phyloP scores from a whole-genome alignment of 23 red algal genomes.

The Cyanidioschyzon merolae region DNA sequence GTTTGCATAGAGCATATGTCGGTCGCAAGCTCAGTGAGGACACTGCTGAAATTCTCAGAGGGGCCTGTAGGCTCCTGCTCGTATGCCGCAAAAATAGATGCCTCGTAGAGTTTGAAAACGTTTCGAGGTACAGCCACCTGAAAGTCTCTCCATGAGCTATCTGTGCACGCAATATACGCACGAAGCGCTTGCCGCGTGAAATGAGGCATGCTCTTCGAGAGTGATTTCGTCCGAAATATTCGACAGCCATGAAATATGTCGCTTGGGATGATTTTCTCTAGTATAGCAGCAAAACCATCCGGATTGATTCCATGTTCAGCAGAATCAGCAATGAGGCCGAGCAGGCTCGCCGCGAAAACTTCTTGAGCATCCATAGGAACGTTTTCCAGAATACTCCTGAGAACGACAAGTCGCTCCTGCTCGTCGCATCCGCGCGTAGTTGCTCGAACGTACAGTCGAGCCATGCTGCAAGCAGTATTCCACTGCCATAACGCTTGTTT shows the following conservation, averaged over 20 bases:
- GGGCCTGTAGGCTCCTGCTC: background rate
- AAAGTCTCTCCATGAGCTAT: background rate
- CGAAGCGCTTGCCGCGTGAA: background rate
- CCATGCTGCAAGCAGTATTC: background rate
- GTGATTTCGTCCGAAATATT: background rate
- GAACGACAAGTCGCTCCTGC: background rate
- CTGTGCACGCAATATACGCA: background rate
- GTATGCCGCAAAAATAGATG: background rate
- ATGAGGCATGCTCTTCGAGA: background rate
- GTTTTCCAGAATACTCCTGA: background rate
- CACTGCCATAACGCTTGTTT: background rate
- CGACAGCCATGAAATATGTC: background rate
- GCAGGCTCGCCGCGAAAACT: background rate
- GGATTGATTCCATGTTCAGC: background rate
- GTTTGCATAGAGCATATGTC: background rate
- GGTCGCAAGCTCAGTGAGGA: background rate
- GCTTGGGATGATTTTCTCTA: background rate
- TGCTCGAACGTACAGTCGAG: background rate
- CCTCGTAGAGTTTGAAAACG: background rate
- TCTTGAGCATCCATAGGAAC: background rate
- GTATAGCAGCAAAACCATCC: background rate
- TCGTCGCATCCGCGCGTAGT: background rate
- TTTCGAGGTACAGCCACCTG: background rate
- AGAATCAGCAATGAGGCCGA: background rate
- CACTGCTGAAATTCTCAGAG: background rate